These are phyloP conservation scores for Friedmanniomyces endolithicus DNA, from an alignment of 495 filamentous ascomycete species.

Conservation along the genomic window DNA sequence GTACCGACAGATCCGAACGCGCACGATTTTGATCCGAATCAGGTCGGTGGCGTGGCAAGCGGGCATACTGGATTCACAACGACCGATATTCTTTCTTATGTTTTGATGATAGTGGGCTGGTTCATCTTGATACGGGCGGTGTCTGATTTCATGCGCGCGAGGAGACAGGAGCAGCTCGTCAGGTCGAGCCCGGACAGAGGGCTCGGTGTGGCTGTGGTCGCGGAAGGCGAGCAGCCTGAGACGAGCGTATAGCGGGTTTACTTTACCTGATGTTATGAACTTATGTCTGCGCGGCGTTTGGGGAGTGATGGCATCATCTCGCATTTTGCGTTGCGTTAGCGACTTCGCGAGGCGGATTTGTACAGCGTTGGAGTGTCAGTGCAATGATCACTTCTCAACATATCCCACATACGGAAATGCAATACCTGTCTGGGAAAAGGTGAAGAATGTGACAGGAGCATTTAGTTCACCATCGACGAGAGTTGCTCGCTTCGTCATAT, in stretches of 20 bases:
- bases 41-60: constrained; percentile 37
- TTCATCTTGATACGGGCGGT: constrained; percentile 87
- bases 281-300: constrained; percentile 7
- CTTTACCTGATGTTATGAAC: neutral
- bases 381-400: too few species aligned
- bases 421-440: too few species aligned
- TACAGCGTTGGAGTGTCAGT: neutral
- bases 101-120: constrained; percentile 96
- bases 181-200: constrained; percentile 89
- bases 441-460: too few species aligned
- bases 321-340: neutral
- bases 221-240: constrained; percentile 72
- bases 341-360: neutral
- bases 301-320: neutral
- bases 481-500: too few species aligned
- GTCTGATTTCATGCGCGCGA: constrained; percentile 73
- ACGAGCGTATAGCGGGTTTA: constrained; percentile 44
- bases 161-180: constrained; percentile 84
- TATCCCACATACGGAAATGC: too few species aligned
- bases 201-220: constrained; percentile 73
- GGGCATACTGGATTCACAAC: constrained; percentile 42
- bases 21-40: constrained; percentile 72
- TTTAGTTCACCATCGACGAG: too few species aligned
- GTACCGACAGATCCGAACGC: constrained; percentile 75
- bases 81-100: constrained; percentile 82